These are phyloP conservation scores for Aureobasidium sp. DNA, from an alignment of 2,329 filamentous ascomycete species.

Conservation along the genomic window DNA sequence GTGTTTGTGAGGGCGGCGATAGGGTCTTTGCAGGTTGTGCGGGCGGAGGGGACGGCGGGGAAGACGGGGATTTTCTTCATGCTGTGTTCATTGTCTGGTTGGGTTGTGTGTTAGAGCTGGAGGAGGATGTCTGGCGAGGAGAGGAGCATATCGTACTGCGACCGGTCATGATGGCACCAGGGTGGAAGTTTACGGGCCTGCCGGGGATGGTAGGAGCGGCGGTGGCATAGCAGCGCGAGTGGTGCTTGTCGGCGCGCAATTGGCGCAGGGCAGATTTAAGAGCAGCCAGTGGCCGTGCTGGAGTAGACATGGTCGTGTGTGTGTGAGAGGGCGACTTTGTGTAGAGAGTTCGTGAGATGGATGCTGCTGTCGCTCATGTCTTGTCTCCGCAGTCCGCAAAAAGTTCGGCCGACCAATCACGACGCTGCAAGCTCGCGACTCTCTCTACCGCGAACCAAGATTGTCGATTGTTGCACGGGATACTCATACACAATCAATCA, in stretches of 20 bases:
- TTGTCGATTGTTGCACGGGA: not conserved
- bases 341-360: too few relatives aligned
- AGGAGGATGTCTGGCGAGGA: too few relatives aligned
- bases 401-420: conserved; percentile 20
- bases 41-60: conserved; percentile 62
- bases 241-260: conserved; percentile 45
- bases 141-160: conserved; percentile 22
- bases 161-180: conserved; percentile 26
- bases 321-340: conserved; percentile 11
- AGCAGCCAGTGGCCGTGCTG: conserved; percentile 73
- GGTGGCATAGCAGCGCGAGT: conserved; percentile 28
- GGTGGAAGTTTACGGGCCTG: conserved; percentile 25
- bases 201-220: conserved; percentile 46
- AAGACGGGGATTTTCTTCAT: conserved; percentile 36
- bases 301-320: conserved; percentile 58
- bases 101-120: not conserved
- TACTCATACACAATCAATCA: conserved; percentile 20
- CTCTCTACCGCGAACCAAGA: not conserved
- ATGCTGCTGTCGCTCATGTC: conserved; percentile 16
- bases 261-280: conserved; percentile 72
- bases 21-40: conserved; percentile 68
- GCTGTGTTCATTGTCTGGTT: conserved; percentile 23
- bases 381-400: conserved; percentile 20
- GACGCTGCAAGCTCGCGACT: conserved; percentile 14
- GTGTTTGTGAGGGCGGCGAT: conserved; percentile 71